phyloP scores from a whole-genome alignment of 345 rosid species.

The Iberis pinnata region DNA sequence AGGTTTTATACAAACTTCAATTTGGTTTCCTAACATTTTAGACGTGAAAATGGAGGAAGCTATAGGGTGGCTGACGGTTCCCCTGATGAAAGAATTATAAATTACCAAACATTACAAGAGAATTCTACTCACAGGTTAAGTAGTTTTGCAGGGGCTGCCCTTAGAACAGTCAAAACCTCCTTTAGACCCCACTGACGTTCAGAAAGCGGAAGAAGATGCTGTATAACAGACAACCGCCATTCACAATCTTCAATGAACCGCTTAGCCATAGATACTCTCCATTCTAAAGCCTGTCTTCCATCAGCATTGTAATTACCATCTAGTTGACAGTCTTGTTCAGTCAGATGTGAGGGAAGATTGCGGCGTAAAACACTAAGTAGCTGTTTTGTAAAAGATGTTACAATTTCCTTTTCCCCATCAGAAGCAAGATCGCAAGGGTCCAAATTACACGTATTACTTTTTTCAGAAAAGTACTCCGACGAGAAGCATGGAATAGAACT shows the following conservation, averaged over 20 bases:
- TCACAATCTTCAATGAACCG: constrained; percentile 90
- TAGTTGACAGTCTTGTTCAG: constrained; percentile 48
- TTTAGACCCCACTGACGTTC: constrained; percentile 87
- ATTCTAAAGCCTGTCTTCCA: constrained; percentile 77
- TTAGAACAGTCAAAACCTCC: constrained; percentile 79
- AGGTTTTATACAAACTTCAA: background rate
- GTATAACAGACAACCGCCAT: constrained; percentile 90
- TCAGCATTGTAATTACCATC: constrained; percentile 45
- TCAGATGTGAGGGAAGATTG: constrained; percentile 53
- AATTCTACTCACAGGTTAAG: constrained; percentile 73
- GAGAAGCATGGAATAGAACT: constrained; percentile 50
- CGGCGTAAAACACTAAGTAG: constrained; percentile 59
- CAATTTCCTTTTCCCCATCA: constrained; percentile 64
- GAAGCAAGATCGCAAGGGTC: constrained; percentile 37
- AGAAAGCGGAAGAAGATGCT: constrained; percentile 82
- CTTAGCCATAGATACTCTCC: constrained; percentile 70
- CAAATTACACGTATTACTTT: constrained; percentile 34
- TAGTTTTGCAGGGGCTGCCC: constrained; percentile 87
- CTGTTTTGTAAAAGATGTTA: constrained; percentile 65
- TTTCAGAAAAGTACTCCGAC: constrained; percentile 43
- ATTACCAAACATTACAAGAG: constrained; percentile 15
- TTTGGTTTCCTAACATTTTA: constrained; percentile 1
- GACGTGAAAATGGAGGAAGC: constrained; percentile 9
- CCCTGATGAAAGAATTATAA: background rate
- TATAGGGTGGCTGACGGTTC: constrained; percentile 2